Base-by-base conservation (phyloP, 1,284 basidiomycete species). In the Ganoderma lucidum region DNA sequence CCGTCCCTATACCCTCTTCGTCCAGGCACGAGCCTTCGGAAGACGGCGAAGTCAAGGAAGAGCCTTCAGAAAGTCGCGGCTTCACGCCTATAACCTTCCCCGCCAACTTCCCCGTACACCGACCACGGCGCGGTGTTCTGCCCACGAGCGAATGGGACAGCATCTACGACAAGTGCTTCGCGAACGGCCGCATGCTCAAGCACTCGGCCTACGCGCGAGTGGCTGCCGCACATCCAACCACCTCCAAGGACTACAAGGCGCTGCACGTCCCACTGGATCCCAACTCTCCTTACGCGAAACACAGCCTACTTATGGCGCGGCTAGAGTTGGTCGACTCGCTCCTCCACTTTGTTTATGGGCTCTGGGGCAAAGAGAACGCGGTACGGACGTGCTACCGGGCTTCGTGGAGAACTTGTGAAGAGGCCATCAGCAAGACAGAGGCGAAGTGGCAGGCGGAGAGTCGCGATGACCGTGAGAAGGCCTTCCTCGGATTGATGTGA, bases 401-500 rank as follows among this genome's bases (percentile, higher is more conserved):
- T 61, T 87, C 86, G 9, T 93, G 92, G 92, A 75, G 80, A 14
- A 91, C 88, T 19, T 88, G 90, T 73, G 84, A 86, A 68, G 86
- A 84, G 1, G 92, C 90, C 74, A 80, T 93, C 23, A 79, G 79
- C n/a, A 90, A 88, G 87, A 90, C 88, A 73, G 91, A 88, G 79
- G 80, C 82, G 74, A 90, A 91, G 74, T 92, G 91, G 92, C 81
- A 82, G 28, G 79, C 83, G 65, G 88, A 90, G 74, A 86, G 88
- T 75, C 84, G 85, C 67, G 87, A 87, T 70, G 91, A 93, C 75
- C 86, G 88, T 56, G 92, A 93, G 81, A 89, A 87, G 80, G 90
- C 90, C 51, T 90, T 93, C 66, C 78, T 90, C 73, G 92, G 92
- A 71, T 84, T 93, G 80, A 91, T 93, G 92, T 93, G 86, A 84